Evolutionary conservation across 2,329 filamentous ascomycete species (phyloP).

Genomic region (Thelonectria blattea): DNA sequence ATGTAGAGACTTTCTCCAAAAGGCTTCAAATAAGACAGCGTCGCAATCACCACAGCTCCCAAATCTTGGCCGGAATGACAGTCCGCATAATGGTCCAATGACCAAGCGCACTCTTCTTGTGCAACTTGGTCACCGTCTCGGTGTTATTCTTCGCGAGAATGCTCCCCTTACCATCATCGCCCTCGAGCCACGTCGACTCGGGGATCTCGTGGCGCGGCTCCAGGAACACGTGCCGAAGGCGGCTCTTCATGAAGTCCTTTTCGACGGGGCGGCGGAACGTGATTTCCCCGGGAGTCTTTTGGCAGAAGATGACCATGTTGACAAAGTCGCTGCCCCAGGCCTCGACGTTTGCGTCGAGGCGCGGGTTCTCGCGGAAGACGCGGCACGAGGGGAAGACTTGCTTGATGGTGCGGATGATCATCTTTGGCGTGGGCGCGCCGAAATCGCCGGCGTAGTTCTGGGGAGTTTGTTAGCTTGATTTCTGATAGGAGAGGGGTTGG

Average conservation of each 20-base stretch:
- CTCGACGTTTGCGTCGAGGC: conserved; percentile 54
- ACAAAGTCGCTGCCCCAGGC: conserved; percentile 73
- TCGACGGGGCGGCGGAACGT: conserved; percentile 70
- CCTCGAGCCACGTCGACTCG: conserved; percentile 53
- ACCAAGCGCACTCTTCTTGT: conserved; percentile 76
- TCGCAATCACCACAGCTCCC: conserved; percentile 79
- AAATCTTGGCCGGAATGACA: conserved; percentile 78
- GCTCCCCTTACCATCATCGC: conserved; percentile 51
- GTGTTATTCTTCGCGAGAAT: conserved; percentile 70
- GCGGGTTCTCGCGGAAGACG: conserved; percentile 80
- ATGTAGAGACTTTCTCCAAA: neutral
- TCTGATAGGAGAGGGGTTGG: too few species aligned
- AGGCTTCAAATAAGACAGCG: neutral
- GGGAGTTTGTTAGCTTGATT: too few species aligned
- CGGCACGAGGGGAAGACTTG: conserved; percentile 87
- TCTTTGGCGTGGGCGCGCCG: conserved; percentile 73
- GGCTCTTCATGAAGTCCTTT: conserved; percentile 74
- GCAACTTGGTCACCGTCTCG: conserved; percentile 70
- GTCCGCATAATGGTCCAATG: conserved; percentile 94
- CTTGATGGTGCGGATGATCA: conserved; percentile 83
- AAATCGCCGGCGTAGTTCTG: conserved; percentile 96
- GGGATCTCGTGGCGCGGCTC: conserved; percentile 75
- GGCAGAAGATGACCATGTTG: conserved; percentile 97
- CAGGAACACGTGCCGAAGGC: conserved; percentile 72
- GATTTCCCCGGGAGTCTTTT: conserved; percentile 61